Base-by-base conservation (phyloP, 1,284 basidiomycete genomes). In the Trichosporon sp. region DNA sequence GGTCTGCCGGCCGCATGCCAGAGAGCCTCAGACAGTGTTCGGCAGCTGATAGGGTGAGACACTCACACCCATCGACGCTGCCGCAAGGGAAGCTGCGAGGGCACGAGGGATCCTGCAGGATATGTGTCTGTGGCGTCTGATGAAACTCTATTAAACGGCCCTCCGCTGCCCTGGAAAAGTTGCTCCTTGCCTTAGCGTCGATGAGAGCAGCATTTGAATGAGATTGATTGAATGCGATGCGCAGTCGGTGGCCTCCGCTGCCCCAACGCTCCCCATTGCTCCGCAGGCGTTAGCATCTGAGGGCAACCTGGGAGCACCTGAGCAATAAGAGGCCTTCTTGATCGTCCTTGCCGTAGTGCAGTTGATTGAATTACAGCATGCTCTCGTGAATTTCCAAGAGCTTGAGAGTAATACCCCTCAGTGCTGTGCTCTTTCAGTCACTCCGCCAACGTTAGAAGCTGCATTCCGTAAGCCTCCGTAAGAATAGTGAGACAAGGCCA, bases 1-100 rank as follows among this genome's bases (percentile, higher is more conserved):
- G 51, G 51, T 54, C 51, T 54, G n/a, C 51, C 51, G 51, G 51
- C 21, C 6, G 46, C n/a, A 48, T 48, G 46, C 46, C 46, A 48
- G 26, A 26, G 26, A 26, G 26, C 26, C 26, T 26, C 26, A 26
- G 5, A 6, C 51, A 54, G 6, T 16, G 19, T 19, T 2, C 6
- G 26, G 16, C 16, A 2, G 6, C 51, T 54, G 51, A 54, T 26
- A 54, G 51, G 51, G 51, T 54, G 51, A 54, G 19, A 26, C 51
- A 54, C 51, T 54, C 51, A 19, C 51, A 46, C 26, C 26, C 26
- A 26, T 26, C 26, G 26, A 26, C 26, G 26, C 26, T 26, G 26
- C 26, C 26, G 26, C 26, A 26, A 26, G 26, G 51, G 19, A 8
- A n/a, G 43, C 43, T 46, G 43, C 43, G 43, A 46, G 43, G 43